A percentile compares a stretch with the other conserved stretches of the same genome.
Conservation (phyloP, 2,329 filamentous ascomycete genomes). For the Aspergillus sp. region DNA sequence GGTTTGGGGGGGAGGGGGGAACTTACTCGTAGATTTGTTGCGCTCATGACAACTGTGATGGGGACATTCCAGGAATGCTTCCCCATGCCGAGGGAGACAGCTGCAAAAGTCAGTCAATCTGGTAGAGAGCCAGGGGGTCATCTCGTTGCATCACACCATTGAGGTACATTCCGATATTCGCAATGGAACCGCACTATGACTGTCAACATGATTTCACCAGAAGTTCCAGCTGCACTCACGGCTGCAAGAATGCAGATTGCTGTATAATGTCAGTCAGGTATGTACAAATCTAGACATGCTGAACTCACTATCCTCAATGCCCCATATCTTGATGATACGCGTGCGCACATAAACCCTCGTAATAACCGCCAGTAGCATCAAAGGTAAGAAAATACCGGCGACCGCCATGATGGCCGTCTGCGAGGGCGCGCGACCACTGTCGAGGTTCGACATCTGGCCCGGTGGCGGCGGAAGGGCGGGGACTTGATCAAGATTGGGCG, state of each 20-base stretch:
- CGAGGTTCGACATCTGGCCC: neutral
- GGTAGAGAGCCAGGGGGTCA: neutral
- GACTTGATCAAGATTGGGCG: neutral
- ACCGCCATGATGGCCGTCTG: neutral
- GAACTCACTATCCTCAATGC: neutral
- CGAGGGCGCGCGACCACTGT: neutral
- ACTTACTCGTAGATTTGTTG: neutral
- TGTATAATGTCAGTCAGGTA: neutral
- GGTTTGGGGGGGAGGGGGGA: neutral
- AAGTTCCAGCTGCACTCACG: neutral
- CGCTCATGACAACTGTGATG: neutral
- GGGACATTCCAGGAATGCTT: neutral
- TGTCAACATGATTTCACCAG: neutral
- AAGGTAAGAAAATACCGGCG: neutral
- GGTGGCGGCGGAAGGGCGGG: slow-evolving; percentile 2
- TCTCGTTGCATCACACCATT: neutral
- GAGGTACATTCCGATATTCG: neutral
- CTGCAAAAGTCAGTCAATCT: neutral
- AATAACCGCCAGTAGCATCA: neutral
- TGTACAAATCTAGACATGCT: neutral
- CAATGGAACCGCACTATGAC: neutral
- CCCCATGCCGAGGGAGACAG: neutral
- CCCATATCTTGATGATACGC: neutral
- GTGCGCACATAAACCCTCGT: neutral
- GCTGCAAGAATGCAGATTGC: neutral